phyloP scores from a whole-genome alignment of 1,284 basidiomycete species.

The Lentinus polychrous region DNA sequence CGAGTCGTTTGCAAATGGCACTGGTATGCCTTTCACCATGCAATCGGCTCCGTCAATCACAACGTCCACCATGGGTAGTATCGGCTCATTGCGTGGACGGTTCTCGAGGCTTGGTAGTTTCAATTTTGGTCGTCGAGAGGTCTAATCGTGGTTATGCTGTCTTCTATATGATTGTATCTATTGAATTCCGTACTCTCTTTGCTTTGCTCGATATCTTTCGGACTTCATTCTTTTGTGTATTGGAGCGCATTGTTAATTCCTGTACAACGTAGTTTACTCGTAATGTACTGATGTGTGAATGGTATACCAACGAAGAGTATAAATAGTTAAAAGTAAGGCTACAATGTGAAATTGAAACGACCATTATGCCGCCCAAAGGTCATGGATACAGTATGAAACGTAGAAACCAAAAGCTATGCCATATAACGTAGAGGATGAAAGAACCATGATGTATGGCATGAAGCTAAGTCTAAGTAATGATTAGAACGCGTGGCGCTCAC shows the following conservation, averaged over 20 bases:
- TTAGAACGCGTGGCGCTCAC: background rate
- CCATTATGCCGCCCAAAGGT: no score
- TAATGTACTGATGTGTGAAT: conserved; percentile 11
- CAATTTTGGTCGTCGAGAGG: conserved; percentile 54
- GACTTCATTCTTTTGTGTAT: conserved; percentile 13
- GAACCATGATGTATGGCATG: background rate
- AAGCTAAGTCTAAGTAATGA: background rate
- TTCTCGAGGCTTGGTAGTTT: conserved; percentile 70
- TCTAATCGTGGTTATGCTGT: conserved; percentile 17
- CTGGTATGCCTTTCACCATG: conserved; percentile 20
- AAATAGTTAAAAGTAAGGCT: background rate
- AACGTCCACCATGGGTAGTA: conserved; percentile 29
- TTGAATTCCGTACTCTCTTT: conserved; percentile 5
- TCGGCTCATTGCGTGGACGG: conserved; percentile 36
- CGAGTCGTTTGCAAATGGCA: conserved; percentile 63
- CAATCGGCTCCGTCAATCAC: conserved; percentile 26
- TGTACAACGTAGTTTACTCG: conserved; percentile 22
- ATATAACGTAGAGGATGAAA: background rate
- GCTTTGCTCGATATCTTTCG: conserved; percentile 11
- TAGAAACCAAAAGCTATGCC: background rate
- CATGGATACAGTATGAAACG: background rate
- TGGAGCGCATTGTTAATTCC: conserved; percentile 20
- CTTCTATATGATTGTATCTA: conserved; percentile 3
- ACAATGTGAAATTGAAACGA: background rate
- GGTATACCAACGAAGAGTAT: background rate